These are phyloP conservation scores for Hypoxylon sp. DNA, from an alignment of 2,329 filamentous ascomycete species.

Conservation along the genomic window DNA sequence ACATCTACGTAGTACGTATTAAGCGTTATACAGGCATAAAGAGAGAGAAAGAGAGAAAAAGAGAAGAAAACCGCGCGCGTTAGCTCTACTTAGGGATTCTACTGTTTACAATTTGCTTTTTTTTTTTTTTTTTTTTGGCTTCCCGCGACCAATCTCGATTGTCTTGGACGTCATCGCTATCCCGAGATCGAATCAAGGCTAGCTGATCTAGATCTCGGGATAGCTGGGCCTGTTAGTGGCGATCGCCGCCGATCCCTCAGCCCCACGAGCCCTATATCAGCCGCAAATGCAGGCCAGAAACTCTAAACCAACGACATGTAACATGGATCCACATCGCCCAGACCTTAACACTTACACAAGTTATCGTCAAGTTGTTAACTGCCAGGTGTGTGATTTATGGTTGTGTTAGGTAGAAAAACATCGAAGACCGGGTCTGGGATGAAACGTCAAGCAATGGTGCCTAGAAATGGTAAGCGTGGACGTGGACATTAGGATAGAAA, in stretches of 20 bases:
- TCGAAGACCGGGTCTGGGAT: background rate
- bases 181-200: slow-evolving; percentile 33
- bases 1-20: background rate
- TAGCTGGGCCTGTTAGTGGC: slow-evolving; percentile 25
- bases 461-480: background rate
- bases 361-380: background rate
- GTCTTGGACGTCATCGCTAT: slow-evolving; percentile 44
- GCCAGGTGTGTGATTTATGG: background rate
- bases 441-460: background rate
- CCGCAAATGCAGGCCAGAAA: slow-evolving; percentile 28
- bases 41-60: background rate
- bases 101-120: background rate
- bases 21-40: no score
- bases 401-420: background rate
- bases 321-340: background rate
- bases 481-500: background rate
- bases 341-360: background rate
- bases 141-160: slow-evolving; percentile 4
- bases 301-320: slow-evolving; percentile 33
- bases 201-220: slow-evolving; percentile 30
- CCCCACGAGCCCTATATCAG: slow-evolving; percentile 38
- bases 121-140: no score
- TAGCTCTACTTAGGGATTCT: background rate
- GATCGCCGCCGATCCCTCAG: slow-evolving; percentile 18
- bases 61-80: background rate